A percentile compares a stretch with the other conserved stretches of the same genome.
Evolutionary conservation across 495 filamentous ascomycete genomes (phyloP).

Genomic region (Talaromyces trachyspermus): DNA sequence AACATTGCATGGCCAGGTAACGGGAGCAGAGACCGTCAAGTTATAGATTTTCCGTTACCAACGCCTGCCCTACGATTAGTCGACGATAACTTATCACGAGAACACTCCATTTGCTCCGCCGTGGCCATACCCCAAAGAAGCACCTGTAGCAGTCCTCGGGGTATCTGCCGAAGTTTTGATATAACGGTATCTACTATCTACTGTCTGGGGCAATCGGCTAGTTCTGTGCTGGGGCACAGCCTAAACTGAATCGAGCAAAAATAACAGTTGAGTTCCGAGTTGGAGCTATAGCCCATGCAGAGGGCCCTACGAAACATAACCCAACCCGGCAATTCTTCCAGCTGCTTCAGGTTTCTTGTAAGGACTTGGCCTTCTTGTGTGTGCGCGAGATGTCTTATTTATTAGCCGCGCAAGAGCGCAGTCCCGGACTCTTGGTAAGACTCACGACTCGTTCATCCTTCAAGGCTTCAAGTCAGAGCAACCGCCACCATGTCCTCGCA

Average conservation of each 20-base stretch:
- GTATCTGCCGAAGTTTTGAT: not conserved
- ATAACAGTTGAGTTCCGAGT: constrained; percentile 1
- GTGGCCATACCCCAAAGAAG: not conserved
- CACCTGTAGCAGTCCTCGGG: not conserved
- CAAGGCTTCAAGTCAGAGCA: not conserved
- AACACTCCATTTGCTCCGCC: not conserved
- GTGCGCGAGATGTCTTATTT: not conserved
- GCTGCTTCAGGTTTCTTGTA: not conserved
- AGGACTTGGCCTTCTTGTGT: not conserved
- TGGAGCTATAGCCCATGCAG: not conserved
- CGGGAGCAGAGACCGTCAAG: not conserved
- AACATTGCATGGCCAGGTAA: not conserved
- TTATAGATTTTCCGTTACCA: not conserved
- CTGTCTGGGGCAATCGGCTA: too few species aligned
- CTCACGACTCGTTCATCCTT: not conserved
- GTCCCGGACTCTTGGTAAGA: not conserved
- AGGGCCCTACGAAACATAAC: not conserved
- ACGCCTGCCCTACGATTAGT: not conserved
- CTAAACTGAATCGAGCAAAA: not conserved
- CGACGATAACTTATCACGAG: not conserved
- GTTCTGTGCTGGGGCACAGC: not conserved
- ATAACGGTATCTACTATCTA: too few species aligned
- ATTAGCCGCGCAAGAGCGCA: not conserved
- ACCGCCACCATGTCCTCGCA: not conserved
- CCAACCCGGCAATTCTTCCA: not conserved